Conservation (phyloP, 2,329 filamentous ascomycete species). For the Pseudogymnoascus pannorum region DNA sequence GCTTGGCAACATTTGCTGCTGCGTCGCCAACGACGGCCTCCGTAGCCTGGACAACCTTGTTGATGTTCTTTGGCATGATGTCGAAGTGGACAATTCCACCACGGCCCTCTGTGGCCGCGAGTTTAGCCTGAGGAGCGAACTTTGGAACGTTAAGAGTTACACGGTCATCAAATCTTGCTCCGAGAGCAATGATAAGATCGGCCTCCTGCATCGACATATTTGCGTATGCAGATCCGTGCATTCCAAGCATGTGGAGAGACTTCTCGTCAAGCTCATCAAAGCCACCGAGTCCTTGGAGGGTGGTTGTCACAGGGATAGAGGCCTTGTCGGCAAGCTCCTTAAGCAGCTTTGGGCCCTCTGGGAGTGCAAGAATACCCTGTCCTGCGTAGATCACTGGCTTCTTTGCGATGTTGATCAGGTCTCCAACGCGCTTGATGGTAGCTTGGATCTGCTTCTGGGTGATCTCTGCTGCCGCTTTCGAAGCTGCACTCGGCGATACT, state of each 20-base stretch:
- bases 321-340: slow-evolving; percentile 85
- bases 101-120: slow-evolving; percentile 73
- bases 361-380: slow-evolving; percentile 74
- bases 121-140: slow-evolving; percentile 83
- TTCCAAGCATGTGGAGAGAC: slow-evolving; percentile 95
- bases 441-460: slow-evolving; percentile 63
- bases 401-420: slow-evolving; percentile 80
- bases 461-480: slow-evolving; percentile 68
- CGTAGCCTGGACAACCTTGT: slow-evolving; percentile 96
- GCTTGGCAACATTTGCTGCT: slow-evolving; percentile 63
- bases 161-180: slow-evolving; percentile 92
- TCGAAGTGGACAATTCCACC: slow-evolving; percentile 97
- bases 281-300: slow-evolving; percentile 84
- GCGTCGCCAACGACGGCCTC: slow-evolving; percentile 95
- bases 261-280: slow-evolving; percentile 92
- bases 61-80: slow-evolving; percentile 99
- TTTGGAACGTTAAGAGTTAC: slow-evolving; percentile 75
- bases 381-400: slow-evolving; percentile 94
- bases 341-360: slow-evolving; percentile 71
- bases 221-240: slow-evolving; percentile 95
- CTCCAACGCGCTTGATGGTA: slow-evolving; percentile 69
- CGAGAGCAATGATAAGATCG: slow-evolving; percentile 90
- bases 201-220: slow-evolving; percentile 98
- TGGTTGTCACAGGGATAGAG: slow-evolving; percentile 90
- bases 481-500: slow-evolving; percentile 77